phyloP scores from a whole-genome alignment of 2,329 filamentous ascomycete genomes.

The Metarhizium guizhouense region DNA sequence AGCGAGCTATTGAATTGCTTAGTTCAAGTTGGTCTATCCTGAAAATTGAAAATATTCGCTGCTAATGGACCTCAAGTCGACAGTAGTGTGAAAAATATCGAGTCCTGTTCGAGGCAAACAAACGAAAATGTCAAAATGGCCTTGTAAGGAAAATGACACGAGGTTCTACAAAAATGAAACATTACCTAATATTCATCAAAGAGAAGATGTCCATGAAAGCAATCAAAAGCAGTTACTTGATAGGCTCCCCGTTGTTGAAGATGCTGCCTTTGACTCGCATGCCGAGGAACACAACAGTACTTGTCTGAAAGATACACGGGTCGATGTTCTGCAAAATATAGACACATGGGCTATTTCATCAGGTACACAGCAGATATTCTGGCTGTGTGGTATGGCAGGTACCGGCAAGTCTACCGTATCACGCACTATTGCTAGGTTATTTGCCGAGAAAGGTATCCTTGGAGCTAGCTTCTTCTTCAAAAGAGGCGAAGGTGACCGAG shows the following conservation, averaged over 20 bases:
- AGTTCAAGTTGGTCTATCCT: too few species aligned
- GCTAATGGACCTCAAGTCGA: too few species aligned
- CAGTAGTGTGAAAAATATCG: too few species aligned
- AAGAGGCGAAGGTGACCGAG: slow-evolving; percentile 28
- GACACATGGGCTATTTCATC: slow-evolving; percentile 16
- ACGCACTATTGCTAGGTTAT: slow-evolving; percentile 17
- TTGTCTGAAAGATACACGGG: slow-evolving; percentile 22
- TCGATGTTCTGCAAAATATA: slow-evolving; percentile 18
- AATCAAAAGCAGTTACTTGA: background rate
- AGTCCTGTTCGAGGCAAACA: too few species aligned
- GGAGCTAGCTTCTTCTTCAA: slow-evolving; percentile 37
- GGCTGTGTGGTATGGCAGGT: slow-evolving; percentile 29
- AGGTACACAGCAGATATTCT: slow-evolving; percentile 21
- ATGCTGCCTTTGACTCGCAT: slow-evolving; percentile 24
- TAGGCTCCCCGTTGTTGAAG: background rate
- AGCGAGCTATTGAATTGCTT: too few species aligned
- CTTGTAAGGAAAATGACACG: too few species aligned
- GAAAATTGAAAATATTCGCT: too few species aligned
- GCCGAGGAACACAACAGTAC: slow-evolving; percentile 21
- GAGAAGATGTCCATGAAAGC: background rate
- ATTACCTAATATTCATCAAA: too few species aligned
- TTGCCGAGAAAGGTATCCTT: slow-evolving; percentile 8
- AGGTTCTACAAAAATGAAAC: too few species aligned
- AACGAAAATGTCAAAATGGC: too few species aligned
- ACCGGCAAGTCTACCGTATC: slow-evolving; percentile 31